These are phyloP conservation scores for Microdochium paspali DNA, from an alignment of 2,329 filamentous ascomycete species.

Conservation along the genomic window DNA sequence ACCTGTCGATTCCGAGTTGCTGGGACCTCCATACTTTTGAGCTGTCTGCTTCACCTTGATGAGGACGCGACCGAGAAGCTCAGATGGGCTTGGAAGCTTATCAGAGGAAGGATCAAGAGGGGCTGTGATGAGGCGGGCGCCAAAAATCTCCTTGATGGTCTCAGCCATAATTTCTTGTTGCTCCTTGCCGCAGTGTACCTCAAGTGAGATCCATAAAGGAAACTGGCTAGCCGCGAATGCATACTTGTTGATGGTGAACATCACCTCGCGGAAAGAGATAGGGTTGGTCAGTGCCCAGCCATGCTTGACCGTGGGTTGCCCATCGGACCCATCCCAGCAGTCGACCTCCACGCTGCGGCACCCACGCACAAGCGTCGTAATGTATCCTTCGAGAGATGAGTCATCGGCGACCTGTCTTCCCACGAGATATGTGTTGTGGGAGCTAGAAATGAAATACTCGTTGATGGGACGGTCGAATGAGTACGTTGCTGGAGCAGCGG, in stretches of 20 bases:
- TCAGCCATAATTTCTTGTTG: slow-evolving; percentile 86
- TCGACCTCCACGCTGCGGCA: slow-evolving; percentile 96
- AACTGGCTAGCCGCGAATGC: slow-evolving; percentile 83
- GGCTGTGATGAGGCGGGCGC: slow-evolving; percentile 66
- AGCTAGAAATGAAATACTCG: slow-evolving; percentile 97
- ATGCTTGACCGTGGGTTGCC: slow-evolving; percentile 82
- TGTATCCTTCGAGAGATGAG: slow-evolving; percentile 93
- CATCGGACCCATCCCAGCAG: slow-evolving; percentile 91
- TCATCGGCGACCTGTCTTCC: slow-evolving; percentile 83
- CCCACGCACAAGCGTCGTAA: slow-evolving; percentile 74
- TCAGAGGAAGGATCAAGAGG: slow-evolving; percentile 60
- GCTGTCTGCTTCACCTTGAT: slow-evolving; percentile 89
- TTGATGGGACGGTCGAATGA: slow-evolving; percentile 77
- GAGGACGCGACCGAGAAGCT: slow-evolving; percentile 74
- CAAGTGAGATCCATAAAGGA: slow-evolving; percentile 87
- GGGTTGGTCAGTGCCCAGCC: slow-evolving; percentile 82
- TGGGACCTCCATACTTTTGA: slow-evolving; percentile 35
- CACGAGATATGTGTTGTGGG: slow-evolving; percentile 94
- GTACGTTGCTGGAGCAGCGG: slow-evolving; percentile 49
- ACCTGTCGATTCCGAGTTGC: slow-evolving; percentile 32
- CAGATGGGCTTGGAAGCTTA: slow-evolving; percentile 73
- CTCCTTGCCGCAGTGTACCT: slow-evolving; percentile 79
- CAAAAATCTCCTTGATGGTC: slow-evolving; percentile 80
- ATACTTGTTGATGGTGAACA: slow-evolving; percentile 89
- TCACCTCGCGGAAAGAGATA: slow-evolving; percentile 83